A percentile compares a stretch with the other conserved stretches of the same genome.
These are phyloP conservation scores for Cercospora sp. DNA, from an alignment of 2,329 filamentous ascomycete genomes.

Conservation along the genomic window DNA sequence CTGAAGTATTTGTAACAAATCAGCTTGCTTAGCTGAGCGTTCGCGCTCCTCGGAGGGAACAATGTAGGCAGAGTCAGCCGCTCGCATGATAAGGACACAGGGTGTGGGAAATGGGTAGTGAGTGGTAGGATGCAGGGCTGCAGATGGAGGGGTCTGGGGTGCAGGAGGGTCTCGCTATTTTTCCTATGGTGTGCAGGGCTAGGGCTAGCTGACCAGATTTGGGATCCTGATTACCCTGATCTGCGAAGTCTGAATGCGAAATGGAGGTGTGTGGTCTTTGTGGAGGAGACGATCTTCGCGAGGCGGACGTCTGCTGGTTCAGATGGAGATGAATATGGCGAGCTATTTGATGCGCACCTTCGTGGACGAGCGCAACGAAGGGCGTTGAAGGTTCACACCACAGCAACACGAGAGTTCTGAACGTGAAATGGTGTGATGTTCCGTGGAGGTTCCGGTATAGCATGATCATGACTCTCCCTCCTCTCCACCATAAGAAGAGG, in stretches of 20 bases:
- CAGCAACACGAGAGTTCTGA: neutral
- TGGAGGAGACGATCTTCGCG: neutral
- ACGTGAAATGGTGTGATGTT: neutral
- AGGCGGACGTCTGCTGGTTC: neutral
- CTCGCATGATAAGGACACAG: neutral
- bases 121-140: conserved; percentile 10
- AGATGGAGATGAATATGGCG: neutral
- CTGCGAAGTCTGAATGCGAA: neutral
- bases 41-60: neutral
- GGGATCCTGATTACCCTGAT: neutral
- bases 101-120: neutral
- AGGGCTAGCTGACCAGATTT: neutral
- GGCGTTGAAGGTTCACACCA: neutral
- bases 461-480: neutral
- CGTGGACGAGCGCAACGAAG: neutral
- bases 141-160: neutral
- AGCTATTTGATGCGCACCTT: neutral
- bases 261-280: neutral
- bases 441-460: neutral
- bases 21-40: neutral
- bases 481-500: neutral
- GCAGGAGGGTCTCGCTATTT: neutral
- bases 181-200: neutral
- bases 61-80: conserved; percentile 1
- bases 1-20: neutral